A percentile compares a stretch with the other conserved stretches of the same genome.
Evolutionary conservation across 306 rosid species (phyloP).

Genomic region (Trichosanthes truncata): DNA sequence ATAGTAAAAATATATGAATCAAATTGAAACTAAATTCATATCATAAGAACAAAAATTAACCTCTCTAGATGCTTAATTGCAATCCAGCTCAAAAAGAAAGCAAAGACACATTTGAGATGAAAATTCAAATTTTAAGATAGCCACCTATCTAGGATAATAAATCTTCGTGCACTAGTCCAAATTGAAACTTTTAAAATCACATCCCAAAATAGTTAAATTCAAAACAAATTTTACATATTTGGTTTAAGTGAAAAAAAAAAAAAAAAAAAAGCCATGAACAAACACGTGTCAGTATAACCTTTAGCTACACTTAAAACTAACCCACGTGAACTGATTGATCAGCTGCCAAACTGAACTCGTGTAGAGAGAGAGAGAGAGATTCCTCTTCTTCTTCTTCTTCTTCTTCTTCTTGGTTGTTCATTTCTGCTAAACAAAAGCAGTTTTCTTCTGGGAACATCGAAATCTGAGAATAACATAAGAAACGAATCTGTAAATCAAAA

Average conservation of each 20-base stretch:
- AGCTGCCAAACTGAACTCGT: background rate
- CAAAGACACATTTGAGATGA: too few species aligned
- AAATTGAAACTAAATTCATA: too few species aligned
- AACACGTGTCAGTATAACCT: background rate
- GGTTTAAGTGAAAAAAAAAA: background rate
- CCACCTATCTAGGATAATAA: too few species aligned
- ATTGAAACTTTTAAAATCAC: background rate
- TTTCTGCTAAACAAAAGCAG: slow-evolving; percentile 18
- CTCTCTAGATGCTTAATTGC: too few species aligned
- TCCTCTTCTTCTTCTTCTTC: background rate
- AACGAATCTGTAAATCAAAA: slow-evolving; percentile 78
- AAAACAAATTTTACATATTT: background rate
- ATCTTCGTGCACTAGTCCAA: too few species aligned
- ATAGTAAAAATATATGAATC: too few species aligned
- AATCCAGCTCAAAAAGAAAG: too few species aligned
- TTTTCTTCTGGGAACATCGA: slow-evolving; percentile 52
- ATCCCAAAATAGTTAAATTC: background rate
- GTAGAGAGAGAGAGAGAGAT: background rate
- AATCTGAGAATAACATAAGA: slow-evolving; percentile 79
- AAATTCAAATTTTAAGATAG: too few species aligned
- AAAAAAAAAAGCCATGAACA: background rate
- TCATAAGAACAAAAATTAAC: too few species aligned
- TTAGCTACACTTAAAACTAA: background rate
- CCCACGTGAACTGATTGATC: background rate
- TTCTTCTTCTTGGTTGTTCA: background rate